phyloP scores from a whole-genome alignment of 2,329 filamentous ascomycete species.

The Aspergillus sp. region DNA sequence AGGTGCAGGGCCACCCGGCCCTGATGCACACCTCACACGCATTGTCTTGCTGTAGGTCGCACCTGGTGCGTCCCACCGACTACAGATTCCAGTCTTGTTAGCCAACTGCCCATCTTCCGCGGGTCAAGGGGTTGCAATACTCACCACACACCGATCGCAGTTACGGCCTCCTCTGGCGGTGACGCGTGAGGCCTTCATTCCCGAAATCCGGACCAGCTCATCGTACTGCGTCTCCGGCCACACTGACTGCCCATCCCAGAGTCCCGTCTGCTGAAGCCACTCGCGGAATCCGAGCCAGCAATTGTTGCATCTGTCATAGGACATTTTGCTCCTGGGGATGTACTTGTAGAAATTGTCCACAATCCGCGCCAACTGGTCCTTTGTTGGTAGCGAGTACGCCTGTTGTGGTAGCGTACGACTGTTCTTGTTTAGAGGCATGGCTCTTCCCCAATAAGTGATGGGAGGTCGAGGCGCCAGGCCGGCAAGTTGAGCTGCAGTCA shows the following conservation, averaged over 20 bases:
- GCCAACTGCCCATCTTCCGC: neutral
- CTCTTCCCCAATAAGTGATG: too few relatives aligned
- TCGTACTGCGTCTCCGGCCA: neutral
- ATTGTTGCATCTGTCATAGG: too few relatives aligned
- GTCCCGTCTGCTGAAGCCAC: neutral
- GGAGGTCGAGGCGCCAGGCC: too few relatives aligned
- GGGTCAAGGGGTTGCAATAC: neutral
- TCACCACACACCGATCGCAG: neutral
- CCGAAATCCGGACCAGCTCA: neutral
- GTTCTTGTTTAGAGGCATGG: too few relatives aligned
- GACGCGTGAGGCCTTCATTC: too few relatives aligned
- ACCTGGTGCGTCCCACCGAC: neutral
- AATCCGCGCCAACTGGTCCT: neutral
- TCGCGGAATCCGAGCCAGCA: neutral
- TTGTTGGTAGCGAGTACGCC: neutral
- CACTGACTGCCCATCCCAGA: neutral
- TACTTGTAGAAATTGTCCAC: neutral
- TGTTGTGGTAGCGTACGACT: too few relatives aligned
- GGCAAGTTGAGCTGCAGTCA: too few relatives aligned
- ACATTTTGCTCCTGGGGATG: neutral
- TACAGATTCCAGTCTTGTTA: neutral
- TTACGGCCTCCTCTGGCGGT: neutral
- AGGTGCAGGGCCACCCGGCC: neutral
- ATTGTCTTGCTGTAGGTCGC: neutral
- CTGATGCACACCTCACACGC: neutral